Conservation (phyloP, 1,139 yeast genomes). For the Blastobotrys arbuscula region DNA sequence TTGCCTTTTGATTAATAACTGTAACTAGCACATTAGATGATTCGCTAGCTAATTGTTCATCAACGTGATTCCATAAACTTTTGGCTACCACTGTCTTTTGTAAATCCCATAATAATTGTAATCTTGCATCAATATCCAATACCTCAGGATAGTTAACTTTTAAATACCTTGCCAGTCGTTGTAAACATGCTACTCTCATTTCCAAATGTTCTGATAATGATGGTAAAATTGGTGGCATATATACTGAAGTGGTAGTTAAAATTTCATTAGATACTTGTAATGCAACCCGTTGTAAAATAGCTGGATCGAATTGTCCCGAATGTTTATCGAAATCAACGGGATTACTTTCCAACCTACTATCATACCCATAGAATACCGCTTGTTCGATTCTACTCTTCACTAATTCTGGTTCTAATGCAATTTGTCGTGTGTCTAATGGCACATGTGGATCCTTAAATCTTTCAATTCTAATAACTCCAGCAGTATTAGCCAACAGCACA, state of each 20-base stretch:
- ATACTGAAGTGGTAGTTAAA: slow-evolving; percentile 42
- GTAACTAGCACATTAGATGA: slow-evolving; percentile 15
- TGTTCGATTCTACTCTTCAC: slow-evolving; percentile 75
- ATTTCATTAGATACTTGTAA: slow-evolving; percentile 49
- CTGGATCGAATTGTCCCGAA: slow-evolving; percentile 33
- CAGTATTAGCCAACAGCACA: slow-evolving; percentile 49
- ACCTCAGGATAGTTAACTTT: slow-evolving; percentile 43
- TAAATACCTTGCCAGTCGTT: slow-evolving; percentile 44
- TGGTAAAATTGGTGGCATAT: slow-evolving; percentile 43
- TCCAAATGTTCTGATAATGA: slow-evolving; percentile 42
- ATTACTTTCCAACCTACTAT: slow-evolving; percentile 31
- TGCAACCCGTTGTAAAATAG: slow-evolving; percentile 47
- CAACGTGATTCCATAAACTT: slow-evolving; percentile 42
- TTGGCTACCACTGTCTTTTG: slow-evolving; percentile 56
- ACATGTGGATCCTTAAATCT: slow-evolving; percentile 34
- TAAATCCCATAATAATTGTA: slow-evolving; percentile 41
- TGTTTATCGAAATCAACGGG: slow-evolving; percentile 57
- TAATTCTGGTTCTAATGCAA: slow-evolving; percentile 33
- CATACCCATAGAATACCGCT: slow-evolving; percentile 57
- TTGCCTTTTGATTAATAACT: slow-evolving; percentile 13
- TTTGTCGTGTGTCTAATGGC: slow-evolving; percentile 11
- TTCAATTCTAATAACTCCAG: slow-evolving; percentile 63
- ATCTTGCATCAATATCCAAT: slow-evolving; percentile 33
- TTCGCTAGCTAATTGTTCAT: slow-evolving; percentile 15
- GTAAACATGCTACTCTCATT: slow-evolving; percentile 38